Base-by-base conservation (phyloP, 2,329 filamentous ascomycete species). In the Xylaria polymorpha region DNA sequence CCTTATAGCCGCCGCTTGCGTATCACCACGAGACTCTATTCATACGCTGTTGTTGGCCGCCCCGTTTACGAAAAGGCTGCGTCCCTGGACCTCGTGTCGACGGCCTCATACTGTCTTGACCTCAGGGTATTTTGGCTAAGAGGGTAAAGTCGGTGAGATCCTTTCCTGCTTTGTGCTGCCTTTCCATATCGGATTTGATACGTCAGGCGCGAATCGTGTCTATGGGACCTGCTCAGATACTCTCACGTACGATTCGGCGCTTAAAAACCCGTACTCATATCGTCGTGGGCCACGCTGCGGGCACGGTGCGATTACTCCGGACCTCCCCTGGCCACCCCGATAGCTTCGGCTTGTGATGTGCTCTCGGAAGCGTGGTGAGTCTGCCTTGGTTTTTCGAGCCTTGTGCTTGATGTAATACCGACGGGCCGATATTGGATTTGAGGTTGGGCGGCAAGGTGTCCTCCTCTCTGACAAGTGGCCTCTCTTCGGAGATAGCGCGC, bases 141-240 rank as follows among this genome's bases (percentile, higher is more conserved):
- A 68, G 66, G 56, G 50, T 67, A 68, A 57, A 51, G 61, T 64
- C 60, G 29, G 48, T 68, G 66, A 69, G 67, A 62, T 62, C 62
- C 62, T 32, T 59, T 62, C 62, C 53, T 66, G 44, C 43, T 48
- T 59, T 18, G 66, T 62, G 67, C 32, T 65, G 63, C 59, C 58
- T 69, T 69, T 66, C 53, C 39, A 20, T 62, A 7, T 63, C 63
- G 32, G 55, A 48, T 39, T 60, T 48, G 41, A 57, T 46, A 44
- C 61, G 35, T 57, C 46, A 39, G 61, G 12, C 9, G 22, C 50
- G 22, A n/a, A 5, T 7, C 20, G 20, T 25, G 56, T 53, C 37
- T 41, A 10, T 10, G 39, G 61, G 66, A 68, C 48, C 61, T 61
- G 50, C 20, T 29, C 29, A 61, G 67, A 67, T 67, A 56, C 64